Conservation (phyloP, 1,139 yeast genomes). For the Debaryomycetaceae sp. region DNA sequence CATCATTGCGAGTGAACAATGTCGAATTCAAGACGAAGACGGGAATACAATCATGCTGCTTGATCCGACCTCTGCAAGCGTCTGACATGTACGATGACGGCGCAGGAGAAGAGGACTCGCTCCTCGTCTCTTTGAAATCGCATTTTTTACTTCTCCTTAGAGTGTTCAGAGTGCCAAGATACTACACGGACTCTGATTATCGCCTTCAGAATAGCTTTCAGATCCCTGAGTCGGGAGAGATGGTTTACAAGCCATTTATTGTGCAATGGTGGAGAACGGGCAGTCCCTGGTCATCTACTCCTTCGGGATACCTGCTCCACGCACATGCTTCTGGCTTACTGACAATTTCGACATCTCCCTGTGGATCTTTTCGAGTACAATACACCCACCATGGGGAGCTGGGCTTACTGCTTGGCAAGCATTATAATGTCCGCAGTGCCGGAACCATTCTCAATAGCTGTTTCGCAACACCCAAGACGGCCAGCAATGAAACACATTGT, state of each 20-base stretch:
- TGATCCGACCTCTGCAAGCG: constrained; percentile 16
- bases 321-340: constrained; percentile 30
- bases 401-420: constrained; percentile 28
- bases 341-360: constrained; percentile 27
- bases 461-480: constrained; percentile 26
- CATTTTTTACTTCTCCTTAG: constrained; percentile 31
- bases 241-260: constrained; percentile 30
- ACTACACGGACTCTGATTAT: constrained; percentile 17
- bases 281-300: constrained; percentile 12
- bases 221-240: constrained; percentile 4
- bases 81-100: neutral
- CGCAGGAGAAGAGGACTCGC: constrained; percentile 24
- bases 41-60: constrained; percentile 25
- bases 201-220: constrained; percentile 4
- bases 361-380: constrained; percentile 25
- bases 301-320: constrained; percentile 24
- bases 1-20: constrained; percentile 25
- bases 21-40: constrained; percentile 23
- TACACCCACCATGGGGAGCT: constrained; percentile 21
- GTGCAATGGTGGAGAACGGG: constrained; percentile 42
- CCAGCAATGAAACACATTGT: constrained; percentile 15
- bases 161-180: constrained; percentile 23
- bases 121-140: constrained; percentile 30
- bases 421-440: constrained; percentile 26
- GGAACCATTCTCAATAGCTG: constrained; percentile 34